Conservation (phyloP, 2,329 filamentous ascomycete species). For the Fusarium anthophilum region DNA sequence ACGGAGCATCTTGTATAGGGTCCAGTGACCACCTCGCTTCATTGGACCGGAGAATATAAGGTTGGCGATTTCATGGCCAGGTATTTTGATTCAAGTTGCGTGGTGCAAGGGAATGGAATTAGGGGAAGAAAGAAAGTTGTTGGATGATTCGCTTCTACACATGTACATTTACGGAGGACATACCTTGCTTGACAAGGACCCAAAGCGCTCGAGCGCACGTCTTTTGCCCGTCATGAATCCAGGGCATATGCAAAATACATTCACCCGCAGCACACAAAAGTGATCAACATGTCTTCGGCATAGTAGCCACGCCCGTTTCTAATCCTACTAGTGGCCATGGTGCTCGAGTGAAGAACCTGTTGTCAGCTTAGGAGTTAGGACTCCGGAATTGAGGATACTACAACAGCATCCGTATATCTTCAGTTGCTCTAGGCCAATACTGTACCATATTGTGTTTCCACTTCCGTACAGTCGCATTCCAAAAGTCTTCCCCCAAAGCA, state of each 20-base stretch:
- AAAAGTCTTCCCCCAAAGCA: not conserved
- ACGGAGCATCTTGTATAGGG: constrained; percentile 20
- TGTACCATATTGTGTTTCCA: not conserved
- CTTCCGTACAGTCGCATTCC: not conserved
- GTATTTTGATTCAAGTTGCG: constrained; percentile 17
- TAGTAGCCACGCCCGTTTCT: not conserved
- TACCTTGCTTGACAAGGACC: constrained; percentile 34
- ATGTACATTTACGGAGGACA: constrained; percentile 44
- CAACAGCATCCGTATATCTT: not conserved
- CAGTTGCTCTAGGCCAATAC: no score
- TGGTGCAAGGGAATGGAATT: constrained; percentile 16
- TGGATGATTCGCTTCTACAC: constrained; percentile 43
- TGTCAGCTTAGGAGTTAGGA: not conserved
- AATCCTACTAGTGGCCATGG: not conserved
- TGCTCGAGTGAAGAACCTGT: not conserved
- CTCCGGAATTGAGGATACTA: no score
- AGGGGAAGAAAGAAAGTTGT: constrained; percentile 14
- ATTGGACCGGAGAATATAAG: constrained; percentile 28
- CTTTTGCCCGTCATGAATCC: constrained; percentile 32
- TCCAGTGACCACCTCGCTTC: not conserved
- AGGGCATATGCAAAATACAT: constrained; percentile 13
- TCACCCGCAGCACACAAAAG: not conserved
- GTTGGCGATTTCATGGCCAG: constrained; percentile 20
- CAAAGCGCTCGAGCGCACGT: constrained; percentile 12
- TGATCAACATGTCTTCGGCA: not conserved